Evolutionary conservation across 2,329 filamentous ascomycete genomes (phyloP).

Genomic region (Trichoderma endophyticum): DNA sequence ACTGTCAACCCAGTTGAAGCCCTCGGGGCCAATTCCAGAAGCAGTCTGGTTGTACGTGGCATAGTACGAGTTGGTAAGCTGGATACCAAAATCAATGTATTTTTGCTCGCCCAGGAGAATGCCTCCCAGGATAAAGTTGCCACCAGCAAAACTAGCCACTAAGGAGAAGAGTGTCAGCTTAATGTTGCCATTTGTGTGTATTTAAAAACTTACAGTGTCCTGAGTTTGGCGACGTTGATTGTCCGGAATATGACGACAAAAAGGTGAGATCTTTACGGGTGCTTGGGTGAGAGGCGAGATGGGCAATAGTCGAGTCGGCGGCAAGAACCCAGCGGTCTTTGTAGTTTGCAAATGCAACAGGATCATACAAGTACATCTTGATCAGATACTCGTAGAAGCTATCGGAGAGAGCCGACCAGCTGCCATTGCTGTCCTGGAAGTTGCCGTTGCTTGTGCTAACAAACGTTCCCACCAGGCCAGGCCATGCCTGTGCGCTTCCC

Average conservation of each 20-base stretch:
- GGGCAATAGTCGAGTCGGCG: slow-evolving; percentile 69
- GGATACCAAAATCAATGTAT: slow-evolving; percentile 72
- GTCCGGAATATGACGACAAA: slow-evolving; percentile 55
- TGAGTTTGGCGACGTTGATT: slow-evolving; percentile 42
- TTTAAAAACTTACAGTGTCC: slow-evolving; percentile 45
- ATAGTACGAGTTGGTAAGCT: slow-evolving; percentile 69
- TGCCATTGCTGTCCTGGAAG: slow-evolving; percentile 65
- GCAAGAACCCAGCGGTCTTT: slow-evolving; percentile 72
- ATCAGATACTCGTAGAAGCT: slow-evolving; percentile 88
- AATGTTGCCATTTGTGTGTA: background rate
- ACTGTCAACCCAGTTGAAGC: slow-evolving; percentile 59
- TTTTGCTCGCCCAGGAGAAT: slow-evolving; percentile 61
- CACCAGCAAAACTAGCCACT: slow-evolving; percentile 80
- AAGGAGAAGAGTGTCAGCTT: background rate
- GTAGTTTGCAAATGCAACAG: slow-evolving; percentile 59
- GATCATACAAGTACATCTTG: slow-evolving; percentile 85
- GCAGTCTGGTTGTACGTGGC: slow-evolving; percentile 66
- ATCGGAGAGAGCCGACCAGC: slow-evolving; percentile 75
- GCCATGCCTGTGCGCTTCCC: slow-evolving; percentile 64
- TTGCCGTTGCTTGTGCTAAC: slow-evolving; percentile 63
- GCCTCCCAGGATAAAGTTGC: slow-evolving; percentile 81
- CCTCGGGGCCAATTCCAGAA: slow-evolving; percentile 75
- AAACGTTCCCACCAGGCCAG: slow-evolving; percentile 68
- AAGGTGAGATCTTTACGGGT: slow-evolving; percentile 70
- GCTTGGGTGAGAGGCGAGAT: slow-evolving; percentile 67